phyloP scores from a whole-genome alignment of 208 protist genomes.

The Wallacemonas sp. region DNA sequence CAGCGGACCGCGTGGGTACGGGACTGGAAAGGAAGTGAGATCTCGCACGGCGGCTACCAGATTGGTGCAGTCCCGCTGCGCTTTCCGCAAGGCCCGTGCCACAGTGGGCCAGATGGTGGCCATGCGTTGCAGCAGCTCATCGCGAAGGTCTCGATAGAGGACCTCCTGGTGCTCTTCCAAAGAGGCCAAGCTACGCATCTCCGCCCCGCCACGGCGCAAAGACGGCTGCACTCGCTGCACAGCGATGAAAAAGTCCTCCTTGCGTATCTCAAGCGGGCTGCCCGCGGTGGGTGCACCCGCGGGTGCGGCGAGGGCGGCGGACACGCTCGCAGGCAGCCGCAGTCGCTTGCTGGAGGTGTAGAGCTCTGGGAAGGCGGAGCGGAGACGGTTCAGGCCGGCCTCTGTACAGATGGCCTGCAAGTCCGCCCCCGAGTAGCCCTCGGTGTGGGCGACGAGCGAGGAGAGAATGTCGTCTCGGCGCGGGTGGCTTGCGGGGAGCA shows the following conservation, averaged over 20 bases:
- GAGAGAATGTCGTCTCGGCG: conserved; percentile 80
- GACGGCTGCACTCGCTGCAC: conserved; percentile 65
- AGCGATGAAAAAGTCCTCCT: conserved; percentile 77
- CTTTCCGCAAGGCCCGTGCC: conserved; percentile 29
- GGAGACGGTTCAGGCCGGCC: conserved; percentile 85
- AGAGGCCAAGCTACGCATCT: conserved; percentile 12
- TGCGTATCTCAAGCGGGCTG: conserved; percentile 21
- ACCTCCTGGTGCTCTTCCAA: conserved; percentile 57
- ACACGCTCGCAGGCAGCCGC: conserved; percentile 28
- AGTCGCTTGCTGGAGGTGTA: conserved; percentile 64
- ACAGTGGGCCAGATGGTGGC: conserved; percentile 50
- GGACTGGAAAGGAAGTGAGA: conserved; percentile 59
- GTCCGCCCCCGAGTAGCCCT: conserved; percentile 99
- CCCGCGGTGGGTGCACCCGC: conserved; percentile 9
- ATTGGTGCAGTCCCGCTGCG: conserved; percentile 57
- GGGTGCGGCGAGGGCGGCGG: conserved; percentile 8
- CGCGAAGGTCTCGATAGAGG: conserved; percentile 45
- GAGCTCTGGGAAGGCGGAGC: conserved; percentile 73
- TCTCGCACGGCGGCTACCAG: conserved; percentile 46
- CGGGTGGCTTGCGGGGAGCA: conserved; percentile 91
- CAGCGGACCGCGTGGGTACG: conserved; percentile 43
- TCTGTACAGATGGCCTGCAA: conserved; percentile 99
- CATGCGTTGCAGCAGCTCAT: conserved; percentile 40
- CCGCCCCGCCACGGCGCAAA: conserved; percentile 40
- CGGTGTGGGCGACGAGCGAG: conserved; percentile 82